Evolutionary conservation across 2,329 filamentous ascomycete species (phyloP).

Genomic region (Talaromyces sp.): DNA sequence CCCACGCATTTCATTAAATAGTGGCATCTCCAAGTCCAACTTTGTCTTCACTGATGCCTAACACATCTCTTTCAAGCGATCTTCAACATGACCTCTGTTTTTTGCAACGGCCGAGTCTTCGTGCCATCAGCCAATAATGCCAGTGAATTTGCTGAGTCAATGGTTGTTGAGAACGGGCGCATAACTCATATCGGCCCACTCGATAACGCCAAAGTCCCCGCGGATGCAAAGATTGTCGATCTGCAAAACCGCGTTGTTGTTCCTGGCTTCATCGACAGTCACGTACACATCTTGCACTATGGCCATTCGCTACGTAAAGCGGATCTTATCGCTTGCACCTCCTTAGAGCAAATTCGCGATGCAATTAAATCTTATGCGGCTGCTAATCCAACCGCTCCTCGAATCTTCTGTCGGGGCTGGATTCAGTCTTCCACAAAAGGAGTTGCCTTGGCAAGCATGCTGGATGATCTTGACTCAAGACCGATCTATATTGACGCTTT

Average conservation of each 20-base stretch:
- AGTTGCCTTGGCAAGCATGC: constrained; percentile 48
- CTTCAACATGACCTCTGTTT: constrained; percentile 28
- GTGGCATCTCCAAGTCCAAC: not conserved
- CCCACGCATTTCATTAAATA: constrained; percentile 14
- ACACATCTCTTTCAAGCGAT: not conserved
- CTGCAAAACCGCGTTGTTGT: constrained; percentile 43
- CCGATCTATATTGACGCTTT: constrained; percentile 55
- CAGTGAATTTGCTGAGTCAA: constrained; percentile 33
- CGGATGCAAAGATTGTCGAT: constrained; percentile 34
- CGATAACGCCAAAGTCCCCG: constrained; percentile 25
- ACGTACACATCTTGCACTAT: constrained; percentile 56
- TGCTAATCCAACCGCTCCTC: constrained; percentile 42
- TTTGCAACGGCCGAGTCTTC: constrained; percentile 41
- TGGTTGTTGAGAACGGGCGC: constrained; percentile 45
- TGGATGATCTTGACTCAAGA: constrained; percentile 52
- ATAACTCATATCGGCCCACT: constrained; percentile 47
- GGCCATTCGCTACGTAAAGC: constrained; percentile 52
- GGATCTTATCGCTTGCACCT: constrained; percentile 45
- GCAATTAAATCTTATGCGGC: constrained; percentile 47
- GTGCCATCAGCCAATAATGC: constrained; percentile 14
- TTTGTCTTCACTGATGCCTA: not conserved
- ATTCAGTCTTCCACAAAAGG: constrained; percentile 53
- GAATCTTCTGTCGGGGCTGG: constrained; percentile 53
- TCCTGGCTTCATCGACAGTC: constrained; percentile 54
- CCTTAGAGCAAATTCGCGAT: constrained; percentile 47